Evolutionary conservation across 1,139 yeast genomes (phyloP), one percentile per base, ranked within the genome.

Genomic region (Pichia sp.): DNA sequence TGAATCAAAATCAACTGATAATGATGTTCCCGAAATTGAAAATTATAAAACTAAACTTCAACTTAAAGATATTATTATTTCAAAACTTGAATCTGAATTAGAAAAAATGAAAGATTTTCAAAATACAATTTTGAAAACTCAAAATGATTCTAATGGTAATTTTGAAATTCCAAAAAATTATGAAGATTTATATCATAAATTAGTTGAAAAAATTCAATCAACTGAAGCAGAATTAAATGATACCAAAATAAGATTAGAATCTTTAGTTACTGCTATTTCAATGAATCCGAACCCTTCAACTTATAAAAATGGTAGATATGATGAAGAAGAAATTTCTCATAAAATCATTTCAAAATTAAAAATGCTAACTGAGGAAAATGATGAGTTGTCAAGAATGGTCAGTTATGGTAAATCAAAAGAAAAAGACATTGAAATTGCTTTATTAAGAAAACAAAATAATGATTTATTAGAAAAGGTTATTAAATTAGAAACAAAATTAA

Each of bases 321-420:
- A 87, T 59, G 86, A 81, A 43, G 80, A 84, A 56, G 92, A 86
- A 55, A 67, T 87, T 45, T 81, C 92, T 7, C 95, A 88, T 62
- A 83, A 85, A 56, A 78, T 86, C 49, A 72, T 87, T 45, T 73
- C 76, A 45, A 81, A 87, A 54, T 62, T 89, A 53, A 77, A 78
- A 51, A 68, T 74, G 50, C 68, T 88, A 54, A 79, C 80, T 29
- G 74, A 73, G 43, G 96, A 89, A 62, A 89, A 89, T 61, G 83
- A 80, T 50, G 77, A 75, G 50, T 74, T 88, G 64, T 74, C 85
- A 53, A 77, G 78, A 57, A 78, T 86, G 81, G 65, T 86, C 11
- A 80, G 89, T 54, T 81, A 74, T 62, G 87, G 95, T 25, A 80
- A 80, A 58, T 75, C 84, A 43, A 83, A 83, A 58, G 86, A 86